These are phyloP conservation scores for Mycena leptocephala DNA, from an alignment of 768 basidiomycete genomes.

Conservation along the genomic window DNA sequence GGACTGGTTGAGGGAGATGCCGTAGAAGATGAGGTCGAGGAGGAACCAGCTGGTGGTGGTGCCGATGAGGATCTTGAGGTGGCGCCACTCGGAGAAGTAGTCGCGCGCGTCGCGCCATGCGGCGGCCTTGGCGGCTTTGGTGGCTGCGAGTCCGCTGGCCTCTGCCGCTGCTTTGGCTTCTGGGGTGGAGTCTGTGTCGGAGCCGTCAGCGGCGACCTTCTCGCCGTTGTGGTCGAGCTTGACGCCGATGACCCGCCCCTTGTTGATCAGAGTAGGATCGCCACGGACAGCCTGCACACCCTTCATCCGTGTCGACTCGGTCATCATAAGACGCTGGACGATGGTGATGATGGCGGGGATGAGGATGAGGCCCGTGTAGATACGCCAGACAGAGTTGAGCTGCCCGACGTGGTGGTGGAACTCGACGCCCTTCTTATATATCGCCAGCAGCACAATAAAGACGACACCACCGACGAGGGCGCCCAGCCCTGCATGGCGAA, in stretches of 20 bases:
- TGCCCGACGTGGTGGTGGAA: constrained; percentile 21
- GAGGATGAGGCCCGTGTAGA: constrained; percentile 31
- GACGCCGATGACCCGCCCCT: constrained; percentile 14
- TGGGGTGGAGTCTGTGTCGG: neutral
- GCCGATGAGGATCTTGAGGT: constrained; percentile 33
- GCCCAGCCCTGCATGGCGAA: constrained; percentile 35
- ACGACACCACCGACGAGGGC: constrained; percentile 24
- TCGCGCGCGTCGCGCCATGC: constrained; percentile 34
- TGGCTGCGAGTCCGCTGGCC: constrained; percentile 3
- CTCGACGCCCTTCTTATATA: constrained; percentile 21
- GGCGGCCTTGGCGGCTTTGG: constrained; percentile 20
- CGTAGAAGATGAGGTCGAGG: constrained; percentile 5
- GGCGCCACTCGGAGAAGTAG: constrained; percentile 35
- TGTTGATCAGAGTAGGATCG: constrained; percentile 27
- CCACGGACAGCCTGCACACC: constrained; percentile 26
- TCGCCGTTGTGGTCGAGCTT: constrained; percentile 9
- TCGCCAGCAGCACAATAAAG: constrained; percentile 26
- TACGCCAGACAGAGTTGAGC: constrained; percentile 33
- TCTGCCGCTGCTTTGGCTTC: neutral
- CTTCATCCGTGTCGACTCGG: constrained; percentile 27
- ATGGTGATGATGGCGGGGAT: constrained; percentile 31
- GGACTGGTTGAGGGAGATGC: constrained; percentile 33
- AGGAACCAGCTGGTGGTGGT: constrained; percentile 29
- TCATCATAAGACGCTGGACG: constrained; percentile 24
- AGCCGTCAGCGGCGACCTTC: neutral